phyloP scores from a whole-genome alignment of 2,329 filamentous ascomycete species.

The Paracorniculantispora psalliotae region DNA sequence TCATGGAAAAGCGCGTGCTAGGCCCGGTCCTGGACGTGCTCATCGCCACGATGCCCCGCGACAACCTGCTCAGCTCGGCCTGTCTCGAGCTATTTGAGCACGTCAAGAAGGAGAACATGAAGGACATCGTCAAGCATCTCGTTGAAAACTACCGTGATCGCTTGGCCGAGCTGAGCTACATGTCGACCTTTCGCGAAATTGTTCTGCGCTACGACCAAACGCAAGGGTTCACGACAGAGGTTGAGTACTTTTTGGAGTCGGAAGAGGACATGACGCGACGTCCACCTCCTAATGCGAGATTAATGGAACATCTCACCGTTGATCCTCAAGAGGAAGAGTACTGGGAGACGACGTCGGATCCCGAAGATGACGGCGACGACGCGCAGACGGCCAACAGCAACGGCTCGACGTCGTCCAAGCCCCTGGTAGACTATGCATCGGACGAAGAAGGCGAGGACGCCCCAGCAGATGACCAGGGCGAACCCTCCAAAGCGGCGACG shows the following conservation, averaged over 20 bases:
- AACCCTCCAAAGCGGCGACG: constrained; percentile 15
- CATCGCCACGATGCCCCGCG: constrained; percentile 77
- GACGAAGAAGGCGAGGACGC: constrained; percentile 66
- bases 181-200: constrained; percentile 77
- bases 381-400: constrained; percentile 44
- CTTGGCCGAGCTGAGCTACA: constrained; percentile 69
- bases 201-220: constrained; percentile 75
- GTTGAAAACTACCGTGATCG: constrained; percentile 80
- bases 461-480: constrained; percentile 17
- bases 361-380: constrained; percentile 66
- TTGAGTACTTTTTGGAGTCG: constrained; percentile 67
- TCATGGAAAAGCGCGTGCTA: constrained; percentile 76
- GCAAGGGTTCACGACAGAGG: constrained; percentile 58
- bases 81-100: constrained; percentile 92
- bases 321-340: constrained; percentile 89
- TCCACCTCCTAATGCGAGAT: constrained; percentile 46
- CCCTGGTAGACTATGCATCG: constrained; percentile 86
- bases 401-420: constrained; percentile 61
- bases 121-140: constrained; percentile 75
- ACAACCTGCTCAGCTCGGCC: constrained; percentile 90
- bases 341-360: constrained; percentile 85
- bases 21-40: constrained; percentile 82
- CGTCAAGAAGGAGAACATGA: constrained; percentile 76
- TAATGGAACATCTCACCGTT: constrained; percentile 65
- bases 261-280: constrained; percentile 52